These are phyloP conservation scores for Lactarius psammicola DNA, from an alignment of 768 basidiomycete species.

Conservation along the genomic window DNA sequence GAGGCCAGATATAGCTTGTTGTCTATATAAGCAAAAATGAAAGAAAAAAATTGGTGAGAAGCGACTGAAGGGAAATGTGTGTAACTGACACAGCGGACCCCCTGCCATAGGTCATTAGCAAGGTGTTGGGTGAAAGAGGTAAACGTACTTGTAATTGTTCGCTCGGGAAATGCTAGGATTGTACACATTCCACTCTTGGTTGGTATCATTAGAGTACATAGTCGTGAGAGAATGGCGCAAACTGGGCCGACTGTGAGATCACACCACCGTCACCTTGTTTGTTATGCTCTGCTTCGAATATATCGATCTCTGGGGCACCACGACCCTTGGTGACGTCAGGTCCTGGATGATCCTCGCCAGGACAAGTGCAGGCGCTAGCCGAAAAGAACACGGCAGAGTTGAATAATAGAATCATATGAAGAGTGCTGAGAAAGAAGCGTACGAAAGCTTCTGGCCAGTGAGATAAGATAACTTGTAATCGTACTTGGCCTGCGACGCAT, in stretches of 20 bases:
- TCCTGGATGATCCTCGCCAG: constrained; percentile 75
- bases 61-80: neutral
- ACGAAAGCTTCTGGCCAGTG: constrained; percentile 75
- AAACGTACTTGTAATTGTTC: constrained; percentile 40
- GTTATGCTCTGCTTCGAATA: constrained; percentile 73
- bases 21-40: constrained; percentile 31
- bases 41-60: constrained; percentile 3
- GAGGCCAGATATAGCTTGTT: constrained; percentile 50
- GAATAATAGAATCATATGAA: neutral
- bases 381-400: neutral
- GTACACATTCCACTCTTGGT: constrained; percentile 37
- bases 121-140: neutral
- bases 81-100: constrained; percentile 50
- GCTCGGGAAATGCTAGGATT: constrained; percentile 37
- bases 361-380: constrained; percentile 69
- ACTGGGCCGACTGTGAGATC: constrained; percentile 74
- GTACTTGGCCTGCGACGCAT: constrained; percentile 48
- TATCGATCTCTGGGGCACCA: constrained; percentile 79
- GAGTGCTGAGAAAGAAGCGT: constrained; percentile 30
- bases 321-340: constrained; percentile 55
- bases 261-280: constrained; percentile 50
- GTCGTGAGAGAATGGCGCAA: constrained; percentile 56
- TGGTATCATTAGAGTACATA: constrained; percentile 43
- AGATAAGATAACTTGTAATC: constrained; percentile 69
- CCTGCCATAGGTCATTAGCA: constrained; percentile 28